Evolutionary conservation across 2,329 filamentous ascomycete species (phyloP).

Genomic region (Didymella segeticola): DNA sequence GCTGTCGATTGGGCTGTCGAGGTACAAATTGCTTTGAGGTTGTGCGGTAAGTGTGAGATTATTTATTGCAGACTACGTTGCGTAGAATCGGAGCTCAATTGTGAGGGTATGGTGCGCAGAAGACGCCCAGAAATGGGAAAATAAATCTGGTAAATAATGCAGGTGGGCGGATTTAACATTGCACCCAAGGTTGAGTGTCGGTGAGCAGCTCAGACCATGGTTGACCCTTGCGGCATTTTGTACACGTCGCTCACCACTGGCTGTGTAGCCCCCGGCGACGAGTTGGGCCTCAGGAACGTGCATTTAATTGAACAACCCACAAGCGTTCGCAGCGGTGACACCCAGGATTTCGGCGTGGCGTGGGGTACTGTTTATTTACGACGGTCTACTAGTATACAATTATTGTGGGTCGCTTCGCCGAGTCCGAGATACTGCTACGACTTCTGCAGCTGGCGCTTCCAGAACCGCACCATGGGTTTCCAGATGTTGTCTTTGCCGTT

Average conservation of each 20-base stretch:
- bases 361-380: slow-evolving; percentile 1
- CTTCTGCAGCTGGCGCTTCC: slow-evolving; percentile 34
- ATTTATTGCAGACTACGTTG: not conserved
- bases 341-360: not conserved
- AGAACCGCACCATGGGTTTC: slow-evolving; percentile 43
- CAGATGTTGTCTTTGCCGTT: slow-evolving; percentile 43
- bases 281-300: slow-evolving; percentile 6
- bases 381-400: slow-evolving; percentile 4
- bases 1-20: not conserved
- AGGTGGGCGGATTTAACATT: not conserved
- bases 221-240: slow-evolving; percentile 18
- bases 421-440: not conserved
- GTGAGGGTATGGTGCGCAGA: not conserved
- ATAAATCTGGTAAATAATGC: not conserved
- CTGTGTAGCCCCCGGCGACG: not conserved
- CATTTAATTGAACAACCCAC: not conserved
- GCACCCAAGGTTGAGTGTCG: slow-evolving; percentile 5
- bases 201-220: slow-evolving; percentile 13
- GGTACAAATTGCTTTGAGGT: not conserved
- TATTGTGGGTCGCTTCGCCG: not conserved
- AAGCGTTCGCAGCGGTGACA: not conserved
- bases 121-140: not conserved
- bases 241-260: slow-evolving; percentile 12
- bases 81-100: no score
- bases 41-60: not conserved